Evolutionary conservation across 1,139 yeast species (phyloP), one percentile per base, ranked within the genome.

Genomic region (Blastobotrys aristatus): DNA sequence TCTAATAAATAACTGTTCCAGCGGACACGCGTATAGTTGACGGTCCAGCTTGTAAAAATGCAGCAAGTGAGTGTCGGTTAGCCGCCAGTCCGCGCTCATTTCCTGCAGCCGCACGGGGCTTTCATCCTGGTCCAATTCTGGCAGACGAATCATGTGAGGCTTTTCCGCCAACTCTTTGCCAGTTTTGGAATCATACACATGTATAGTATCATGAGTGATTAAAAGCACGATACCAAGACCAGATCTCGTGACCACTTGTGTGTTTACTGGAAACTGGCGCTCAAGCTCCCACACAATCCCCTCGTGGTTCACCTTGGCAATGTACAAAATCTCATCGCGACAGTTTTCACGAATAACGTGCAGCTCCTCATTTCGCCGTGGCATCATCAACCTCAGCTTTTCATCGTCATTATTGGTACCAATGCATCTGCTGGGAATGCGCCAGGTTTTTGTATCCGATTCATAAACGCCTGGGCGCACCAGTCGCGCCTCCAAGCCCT

Each of bases 21-120:
- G 21, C 2, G 49, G 42, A 34, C 45, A 40, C 26, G 44, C 27
- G 20, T 22, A 14, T n/a, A 46, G 41, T 13, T 14, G 14, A 4
- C 36, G 27, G 17, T 18, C 27, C 16, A 20, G 27, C 35, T 31
- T 34, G 26, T 44, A 22, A 18, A 27, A 44, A 39, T 44, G 20
- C 3, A 44, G 11, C 36, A 44, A 33, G 29, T 44, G 42, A 13
- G 32, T 44, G 10, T 44, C 43, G 4, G 43, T 41, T 10, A 46
- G 22, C 17, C 29, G 44, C 37, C 40, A 46, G 27, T 46, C 45
- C 18, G 40, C 46, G n/a, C 29, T 20, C 18, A 16, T 36, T n/a
- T 34, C 38, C 11, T 33, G 29, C 10, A 16, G 33, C 17, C 17
- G 21, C 31, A 24, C 27, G 5, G 27, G 10, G 27, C 5, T 24